Conservation (phyloP, 2,329 filamentous ascomycete genomes). For the Dactylella cylindrospora region DNA sequence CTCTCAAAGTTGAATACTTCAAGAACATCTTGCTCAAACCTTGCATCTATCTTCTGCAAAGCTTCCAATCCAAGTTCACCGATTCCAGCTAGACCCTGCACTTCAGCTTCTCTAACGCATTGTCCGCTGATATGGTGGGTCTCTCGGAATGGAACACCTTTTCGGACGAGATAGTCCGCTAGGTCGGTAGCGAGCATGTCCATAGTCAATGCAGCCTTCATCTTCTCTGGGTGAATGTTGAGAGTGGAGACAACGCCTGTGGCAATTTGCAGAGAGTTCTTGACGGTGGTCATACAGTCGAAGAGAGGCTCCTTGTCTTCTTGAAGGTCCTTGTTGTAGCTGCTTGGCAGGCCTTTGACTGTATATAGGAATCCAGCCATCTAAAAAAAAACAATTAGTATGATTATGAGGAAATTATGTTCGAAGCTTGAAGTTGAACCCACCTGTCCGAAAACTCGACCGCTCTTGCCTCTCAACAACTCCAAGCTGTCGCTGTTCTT, state of each 20-base stretch:
- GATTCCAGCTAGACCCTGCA: constrained; percentile 64
- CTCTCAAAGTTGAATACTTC: constrained; percentile 77
- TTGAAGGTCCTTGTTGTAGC: constrained; percentile 92
- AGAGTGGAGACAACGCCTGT: constrained; percentile 77
- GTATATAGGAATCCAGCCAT: constrained; percentile 49
- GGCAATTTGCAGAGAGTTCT: constrained; percentile 78
- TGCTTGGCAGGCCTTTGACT: constrained; percentile 73
- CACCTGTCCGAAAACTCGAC: constrained; percentile 76
- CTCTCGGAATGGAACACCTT: constrained; percentile 75
- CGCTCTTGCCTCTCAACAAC: constrained; percentile 73
- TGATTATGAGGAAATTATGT: background rate
- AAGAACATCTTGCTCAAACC: constrained; percentile 71
- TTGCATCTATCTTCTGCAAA: constrained; percentile 66
- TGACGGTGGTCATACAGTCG: constrained; percentile 77
- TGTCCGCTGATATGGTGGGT: constrained; percentile 76
- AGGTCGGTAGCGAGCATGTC: constrained; percentile 79
- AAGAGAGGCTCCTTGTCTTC: constrained; percentile 84
- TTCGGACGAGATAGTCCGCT: constrained; percentile 65
- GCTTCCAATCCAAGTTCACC: constrained; percentile 68
- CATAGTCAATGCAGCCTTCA: constrained; percentile 74
- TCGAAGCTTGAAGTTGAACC: background rate
- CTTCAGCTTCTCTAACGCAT: constrained; percentile 71
- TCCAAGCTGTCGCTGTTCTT: constrained; percentile 74
- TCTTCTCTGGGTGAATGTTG: constrained; percentile 68
- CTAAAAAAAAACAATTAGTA: constrained; percentile 5